Percentiles rank a stretch among this genome's conserved stretches.
phyloP scores from a whole-genome alignment of 2,329 filamentous ascomycete genomes.

The Erysiphe pulchra region DNA sequence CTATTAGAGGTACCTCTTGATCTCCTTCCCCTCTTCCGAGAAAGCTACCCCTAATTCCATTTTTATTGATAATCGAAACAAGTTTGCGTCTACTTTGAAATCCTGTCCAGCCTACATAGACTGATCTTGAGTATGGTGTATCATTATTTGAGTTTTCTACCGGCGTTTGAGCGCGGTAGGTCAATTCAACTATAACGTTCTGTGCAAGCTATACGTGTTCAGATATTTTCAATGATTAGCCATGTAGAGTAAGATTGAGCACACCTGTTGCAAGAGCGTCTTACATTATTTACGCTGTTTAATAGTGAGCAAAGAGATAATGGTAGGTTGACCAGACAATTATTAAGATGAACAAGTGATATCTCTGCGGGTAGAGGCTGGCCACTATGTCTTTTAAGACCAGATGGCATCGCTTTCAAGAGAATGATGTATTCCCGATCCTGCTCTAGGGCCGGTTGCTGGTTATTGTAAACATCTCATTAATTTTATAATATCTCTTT shows the following conservation, averaged over 20 bases:
- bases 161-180: conserved; percentile 35
- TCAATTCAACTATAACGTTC: conserved; percentile 87
- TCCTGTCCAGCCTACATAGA: conserved; percentile 89
- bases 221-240: too few species aligned
- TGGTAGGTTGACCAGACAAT: conserved; percentile 83
- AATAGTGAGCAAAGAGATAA: conserved; percentile 60
- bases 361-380: conserved; percentile 56
- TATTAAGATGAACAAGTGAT: conserved; percentile 68
- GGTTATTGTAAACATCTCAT: too few species aligned
- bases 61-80: conserved; percentile 44
- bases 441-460: too few species aligned
- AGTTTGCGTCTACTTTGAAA: conserved; percentile 81
- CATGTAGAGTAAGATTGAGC: too few species aligned
- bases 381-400: conserved; percentile 18
- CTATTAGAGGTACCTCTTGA: conserved; percentile 52
- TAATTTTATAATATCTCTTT: too few species aligned
- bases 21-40: conserved; percentile 34
- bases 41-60: conserved; percentile 38
- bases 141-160: conserved; percentile 20
- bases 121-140: conserved; percentile 32
- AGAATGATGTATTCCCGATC: too few species aligned
- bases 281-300: conserved; percentile 70
- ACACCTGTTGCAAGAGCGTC: conserved; percentile 10
- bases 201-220: conserved; percentile 41
- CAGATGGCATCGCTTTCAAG: conserved; percentile 5